These are phyloP conservation scores for Ophiostoma ulmi DNA, from an alignment of 2,329 filamentous ascomycete species.

Conservation along the genomic window DNA sequence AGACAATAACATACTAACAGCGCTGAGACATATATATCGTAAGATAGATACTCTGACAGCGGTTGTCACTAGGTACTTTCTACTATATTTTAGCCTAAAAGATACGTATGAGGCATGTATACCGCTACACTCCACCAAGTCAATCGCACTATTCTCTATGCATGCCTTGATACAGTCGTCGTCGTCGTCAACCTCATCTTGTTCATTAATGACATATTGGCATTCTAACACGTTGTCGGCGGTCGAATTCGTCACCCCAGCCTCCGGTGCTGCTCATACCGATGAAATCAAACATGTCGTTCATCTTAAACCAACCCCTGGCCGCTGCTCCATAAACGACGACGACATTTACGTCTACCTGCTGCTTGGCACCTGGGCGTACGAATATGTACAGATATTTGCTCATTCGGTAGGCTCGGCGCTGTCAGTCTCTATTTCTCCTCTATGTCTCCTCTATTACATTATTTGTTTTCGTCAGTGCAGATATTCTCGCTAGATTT, in stretches of 20 bases:
- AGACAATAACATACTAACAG: background rate
- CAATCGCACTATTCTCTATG: background rate
- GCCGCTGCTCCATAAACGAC: background rate
- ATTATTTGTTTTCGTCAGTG: background rate
- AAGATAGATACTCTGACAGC: background rate
- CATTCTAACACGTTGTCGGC: background rate
- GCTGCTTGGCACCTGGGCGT: background rate
- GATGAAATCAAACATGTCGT: too few species aligned
- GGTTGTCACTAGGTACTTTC: background rate
- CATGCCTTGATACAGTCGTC: background rate
- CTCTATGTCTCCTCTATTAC: background rate
- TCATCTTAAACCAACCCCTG: background rate
- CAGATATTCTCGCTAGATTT: background rate
- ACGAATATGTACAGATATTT: too few species aligned
- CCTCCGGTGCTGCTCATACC: too few species aligned
- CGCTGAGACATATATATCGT: background rate
- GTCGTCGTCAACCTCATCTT: constrained; percentile 1
- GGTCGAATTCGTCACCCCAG: background rate
- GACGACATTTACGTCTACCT: background rate
- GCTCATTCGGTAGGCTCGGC: too few species aligned
- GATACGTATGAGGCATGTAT: background rate
- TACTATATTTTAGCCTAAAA: background rate
- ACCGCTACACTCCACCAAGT: background rate
- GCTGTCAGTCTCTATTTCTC: background rate
- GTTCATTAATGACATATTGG: background rate